These are phyloP conservation scores for Trematosphaeria pertusa DNA, from an alignment of 2,329 filamentous ascomycete genomes.

Conservation along the genomic window DNA sequence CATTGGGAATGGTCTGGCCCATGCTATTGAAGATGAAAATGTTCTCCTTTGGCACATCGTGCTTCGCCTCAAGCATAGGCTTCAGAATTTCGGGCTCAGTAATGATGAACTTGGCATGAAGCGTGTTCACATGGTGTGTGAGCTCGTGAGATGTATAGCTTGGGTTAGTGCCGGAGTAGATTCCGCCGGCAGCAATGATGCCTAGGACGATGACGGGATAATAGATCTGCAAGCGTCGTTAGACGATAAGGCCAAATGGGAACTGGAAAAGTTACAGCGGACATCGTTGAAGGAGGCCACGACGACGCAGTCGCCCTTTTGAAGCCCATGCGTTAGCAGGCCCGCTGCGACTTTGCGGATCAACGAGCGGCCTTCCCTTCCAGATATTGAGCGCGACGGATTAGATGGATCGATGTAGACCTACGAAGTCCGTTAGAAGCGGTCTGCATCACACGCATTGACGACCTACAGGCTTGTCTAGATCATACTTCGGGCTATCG, in stretches of 20 bases:
- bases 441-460: neutral
- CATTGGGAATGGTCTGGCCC: constrained; percentile 50
- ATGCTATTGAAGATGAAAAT: constrained; percentile 27
- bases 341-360: constrained; percentile 61
- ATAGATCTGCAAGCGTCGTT: too few species aligned
- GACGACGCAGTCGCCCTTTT: constrained; percentile 58
- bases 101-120: constrained; percentile 45
- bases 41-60: constrained; percentile 14
- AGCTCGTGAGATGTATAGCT: constrained; percentile 46
- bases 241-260: too few species aligned
- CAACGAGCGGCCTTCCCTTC: constrained; percentile 51
- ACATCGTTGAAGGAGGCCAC: constrained; percentile 64
- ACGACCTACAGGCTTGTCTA: constrained; percentile 15
- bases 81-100: constrained; percentile 41
- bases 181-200: constrained; percentile 42
- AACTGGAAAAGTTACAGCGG: too few species aligned
- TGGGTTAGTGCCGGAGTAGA: constrained; percentile 50
- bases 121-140: constrained; percentile 43
- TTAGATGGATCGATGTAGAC: constrained; percentile 60
- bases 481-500: constrained; percentile 15
- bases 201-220: constrained; percentile 34
- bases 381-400: constrained; percentile 55
- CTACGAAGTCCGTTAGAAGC: constrained; percentile 29
- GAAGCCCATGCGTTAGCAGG: constrained; percentile 55
- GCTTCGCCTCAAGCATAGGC: constrained; percentile 18